Percentiles rank a stretch among this genome's conserved stretches.
These are phyloP conservation scores for Cucurbita pepo DNA, from an alignment of 306 rosid genomes.

Conservation along the genomic window DNA sequence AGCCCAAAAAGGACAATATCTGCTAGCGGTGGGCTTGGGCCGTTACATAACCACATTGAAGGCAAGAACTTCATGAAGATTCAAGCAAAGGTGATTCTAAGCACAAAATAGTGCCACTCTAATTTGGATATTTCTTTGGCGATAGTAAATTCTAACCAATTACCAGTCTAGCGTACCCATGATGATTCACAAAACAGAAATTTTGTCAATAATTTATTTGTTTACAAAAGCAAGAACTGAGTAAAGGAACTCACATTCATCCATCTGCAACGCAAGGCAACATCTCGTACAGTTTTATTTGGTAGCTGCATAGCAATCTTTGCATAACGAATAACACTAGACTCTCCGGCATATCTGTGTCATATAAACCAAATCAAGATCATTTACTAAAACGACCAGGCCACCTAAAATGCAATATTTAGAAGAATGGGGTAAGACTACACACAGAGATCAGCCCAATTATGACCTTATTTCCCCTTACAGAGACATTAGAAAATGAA, in stretches of 20 bases:
- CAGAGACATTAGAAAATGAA: not conserved
- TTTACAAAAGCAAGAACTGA: not conserved
- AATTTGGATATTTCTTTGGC: not conserved
- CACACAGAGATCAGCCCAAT: not conserved
- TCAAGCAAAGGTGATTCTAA: not conserved
- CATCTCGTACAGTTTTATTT: slow-evolving; percentile 78
- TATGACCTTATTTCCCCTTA: not conserved
- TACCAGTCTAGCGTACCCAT: not conserved
- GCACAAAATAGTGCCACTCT: not conserved
- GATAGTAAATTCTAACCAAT: not conserved
- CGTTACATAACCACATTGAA: not conserved
- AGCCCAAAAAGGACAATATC: too few relatives aligned
- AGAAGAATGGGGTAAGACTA: not conserved
- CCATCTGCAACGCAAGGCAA: slow-evolving; percentile 94
- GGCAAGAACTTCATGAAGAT: not conserved
- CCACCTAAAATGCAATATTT: not conserved
- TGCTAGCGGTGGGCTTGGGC: too few relatives aligned
- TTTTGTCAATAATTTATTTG: not conserved
- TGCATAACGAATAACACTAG: slow-evolving; percentile 59
- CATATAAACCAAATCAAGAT: not conserved
- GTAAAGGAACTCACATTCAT: slow-evolving; percentile 57
- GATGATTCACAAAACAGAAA: not conserved
- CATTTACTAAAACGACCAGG: not conserved
- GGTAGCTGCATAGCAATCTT: slow-evolving; percentile 76
- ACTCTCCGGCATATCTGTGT: slow-evolving; percentile 23